Conservation (phyloP, 108 stramenopile genomes). For the Fragilaria crotonensis region DNA sequence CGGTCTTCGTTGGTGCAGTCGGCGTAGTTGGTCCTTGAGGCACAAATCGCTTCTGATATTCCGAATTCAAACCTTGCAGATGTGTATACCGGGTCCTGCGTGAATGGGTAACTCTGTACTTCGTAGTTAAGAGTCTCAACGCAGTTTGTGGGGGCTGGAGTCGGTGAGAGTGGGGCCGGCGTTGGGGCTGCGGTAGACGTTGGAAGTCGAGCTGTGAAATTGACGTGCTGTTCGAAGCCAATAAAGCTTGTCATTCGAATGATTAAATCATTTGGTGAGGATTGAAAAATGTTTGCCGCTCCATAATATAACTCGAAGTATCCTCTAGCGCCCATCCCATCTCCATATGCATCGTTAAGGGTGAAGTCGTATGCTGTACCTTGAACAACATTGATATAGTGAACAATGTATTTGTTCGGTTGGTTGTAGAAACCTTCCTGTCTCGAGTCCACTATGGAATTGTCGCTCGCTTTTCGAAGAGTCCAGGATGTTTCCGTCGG, state of each 20-base stretch:
- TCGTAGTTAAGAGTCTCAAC: not conserved
- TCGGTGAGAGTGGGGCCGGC: not conserved
- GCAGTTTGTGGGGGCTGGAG: not conserved
- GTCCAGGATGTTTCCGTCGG: not conserved
- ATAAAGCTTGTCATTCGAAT: not conserved
- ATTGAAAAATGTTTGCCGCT: not conserved
- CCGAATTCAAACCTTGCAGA: not conserved
- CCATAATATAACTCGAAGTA: not conserved
- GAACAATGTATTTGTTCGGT: not conserved
- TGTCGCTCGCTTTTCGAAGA: not conserved
- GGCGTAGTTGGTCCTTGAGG: not conserved
- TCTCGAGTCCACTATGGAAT: not conserved
- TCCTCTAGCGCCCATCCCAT: not conserved
- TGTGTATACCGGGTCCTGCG: not conserved
- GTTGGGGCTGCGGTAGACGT: not conserved
- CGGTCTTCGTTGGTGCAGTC: not conserved
- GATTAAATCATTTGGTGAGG: not conserved
- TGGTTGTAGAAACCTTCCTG: not conserved
- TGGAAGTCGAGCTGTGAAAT: not conserved
- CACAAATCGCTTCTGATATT: not conserved
- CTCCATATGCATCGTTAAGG: not conserved
- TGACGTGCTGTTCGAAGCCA: not conserved
- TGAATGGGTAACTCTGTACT: not conserved
- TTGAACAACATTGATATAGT: not conserved
- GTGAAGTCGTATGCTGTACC: not conserved